Conservation (phyloP, 441 rosid genomes). For the Manihot esculenta region DNA sequence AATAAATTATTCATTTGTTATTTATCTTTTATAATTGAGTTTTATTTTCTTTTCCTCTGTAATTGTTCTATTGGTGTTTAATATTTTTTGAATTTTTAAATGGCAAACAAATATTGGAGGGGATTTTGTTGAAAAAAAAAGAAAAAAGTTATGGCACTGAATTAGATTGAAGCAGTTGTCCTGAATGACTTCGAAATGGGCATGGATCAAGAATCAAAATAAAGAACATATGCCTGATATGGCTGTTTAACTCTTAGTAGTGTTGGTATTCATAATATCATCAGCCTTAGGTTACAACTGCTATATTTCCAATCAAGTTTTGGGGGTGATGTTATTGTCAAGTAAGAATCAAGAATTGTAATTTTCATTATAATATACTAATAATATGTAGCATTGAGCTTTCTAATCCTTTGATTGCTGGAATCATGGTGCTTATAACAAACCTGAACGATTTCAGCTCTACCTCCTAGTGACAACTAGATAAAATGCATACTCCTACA, state of each 20-base stretch:
- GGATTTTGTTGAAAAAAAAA: neutral
- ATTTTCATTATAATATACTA: neutral
- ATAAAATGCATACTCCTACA: neutral
- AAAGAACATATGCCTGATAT: neutral
- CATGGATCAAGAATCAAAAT: neutral
- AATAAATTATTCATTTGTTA: neutral
- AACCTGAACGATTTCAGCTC: neutral
- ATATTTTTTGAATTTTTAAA: slow-evolving; percentile 3
- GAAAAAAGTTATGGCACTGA: neutral
- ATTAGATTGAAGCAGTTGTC: neutral
- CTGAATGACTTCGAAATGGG: slow-evolving; percentile 3
- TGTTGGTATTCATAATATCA: neutral
- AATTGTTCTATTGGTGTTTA: neutral
- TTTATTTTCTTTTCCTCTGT: neutral
- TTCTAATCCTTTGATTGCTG: neutral
- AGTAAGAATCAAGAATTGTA: neutral
- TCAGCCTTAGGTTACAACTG: neutral
- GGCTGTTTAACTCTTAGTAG: neutral
- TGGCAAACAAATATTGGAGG: neutral
- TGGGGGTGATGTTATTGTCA: neutral
- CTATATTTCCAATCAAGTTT: neutral
- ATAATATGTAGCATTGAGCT: neutral
- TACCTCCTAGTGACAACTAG: neutral
- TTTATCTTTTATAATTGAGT: neutral
- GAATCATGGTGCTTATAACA: neutral